phyloP scores from a whole-genome alignment of 495 filamentous ascomycete genomes.

The Hypoxylon crocopeplum region DNA sequence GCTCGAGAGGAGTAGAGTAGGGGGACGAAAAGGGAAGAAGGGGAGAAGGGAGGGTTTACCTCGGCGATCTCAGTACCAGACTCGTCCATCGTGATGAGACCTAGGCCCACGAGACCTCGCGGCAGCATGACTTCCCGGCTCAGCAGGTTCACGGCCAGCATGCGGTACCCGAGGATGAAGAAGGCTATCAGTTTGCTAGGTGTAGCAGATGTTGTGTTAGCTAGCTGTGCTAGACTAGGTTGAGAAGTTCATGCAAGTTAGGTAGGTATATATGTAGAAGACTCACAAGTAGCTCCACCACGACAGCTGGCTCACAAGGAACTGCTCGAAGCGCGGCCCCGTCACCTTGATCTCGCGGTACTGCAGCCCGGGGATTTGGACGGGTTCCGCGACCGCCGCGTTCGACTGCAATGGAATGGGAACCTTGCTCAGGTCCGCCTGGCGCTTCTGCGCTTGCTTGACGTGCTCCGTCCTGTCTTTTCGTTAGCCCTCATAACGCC shows the following conservation, averaged over 20 bases:
- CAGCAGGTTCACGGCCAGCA: conserved; percentile 70
- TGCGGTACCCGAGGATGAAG: conserved; percentile 68
- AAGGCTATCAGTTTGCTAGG: conserved; percentile 65
- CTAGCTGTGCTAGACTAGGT: too few relatives aligned
- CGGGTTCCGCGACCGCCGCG: conserved; percentile 48
- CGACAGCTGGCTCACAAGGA: conserved; percentile 71
- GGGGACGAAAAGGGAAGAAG: neutral
- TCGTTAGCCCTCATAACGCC: conserved; percentile 13
- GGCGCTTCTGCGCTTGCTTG: conserved; percentile 70
- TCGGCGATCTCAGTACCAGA: conserved; percentile 67
- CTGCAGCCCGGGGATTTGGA: conserved; percentile 65
- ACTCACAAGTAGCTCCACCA: conserved; percentile 68
- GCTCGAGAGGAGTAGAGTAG: neutral
- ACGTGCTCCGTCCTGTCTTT: conserved; percentile 70
- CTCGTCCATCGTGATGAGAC: conserved; percentile 67
- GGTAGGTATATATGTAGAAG: conserved; percentile 1
- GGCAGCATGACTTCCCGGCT: conserved; percentile 71
- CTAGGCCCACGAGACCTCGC: conserved; percentile 70
- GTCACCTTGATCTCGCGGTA: conserved; percentile 74
- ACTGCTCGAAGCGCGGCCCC: conserved; percentile 70
- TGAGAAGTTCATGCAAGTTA: too few relatives aligned
- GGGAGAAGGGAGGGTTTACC: conserved; percentile 26
- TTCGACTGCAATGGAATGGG: conserved; percentile 51
- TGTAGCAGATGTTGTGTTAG: too few relatives aligned
- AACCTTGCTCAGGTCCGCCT: conserved; percentile 46